These are phyloP conservation scores for Fennellomyces sp. DNA, from an alignment of 371 early-diverging fungal genomes.

Conservation along the genomic window DNA sequence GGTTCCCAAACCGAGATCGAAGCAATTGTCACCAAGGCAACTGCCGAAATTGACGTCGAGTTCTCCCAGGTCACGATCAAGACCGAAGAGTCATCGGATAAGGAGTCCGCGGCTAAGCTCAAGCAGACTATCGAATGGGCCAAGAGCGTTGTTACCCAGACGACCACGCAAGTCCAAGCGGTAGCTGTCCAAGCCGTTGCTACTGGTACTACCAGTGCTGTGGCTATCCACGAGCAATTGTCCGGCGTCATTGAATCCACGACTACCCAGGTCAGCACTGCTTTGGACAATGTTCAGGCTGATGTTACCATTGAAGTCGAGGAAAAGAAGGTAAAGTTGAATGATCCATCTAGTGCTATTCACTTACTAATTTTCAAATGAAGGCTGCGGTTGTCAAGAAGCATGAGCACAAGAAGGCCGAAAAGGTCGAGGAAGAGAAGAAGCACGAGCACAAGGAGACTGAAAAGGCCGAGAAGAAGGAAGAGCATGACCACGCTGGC, in stretches of 20 bases:
- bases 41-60: slow-evolving; percentile 1
- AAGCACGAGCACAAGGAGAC: not conserved
- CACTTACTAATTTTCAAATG: not conserved
- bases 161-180: slow-evolving; percentile 8
- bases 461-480: not conserved
- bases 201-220: not conserved
- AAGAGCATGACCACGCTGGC: not conserved
- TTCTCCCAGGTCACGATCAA: not conserved
- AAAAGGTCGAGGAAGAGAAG: not conserved
- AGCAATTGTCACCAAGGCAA: slow-evolving; percentile 30
- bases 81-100: not conserved
- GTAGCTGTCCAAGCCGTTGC: slow-evolving; percentile 9
- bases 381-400: not conserved
- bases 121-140: slow-evolving; percentile 10
- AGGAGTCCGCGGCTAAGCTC: not conserved
- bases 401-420: too few species aligned
- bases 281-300: slow-evolving; percentile 10
- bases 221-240: slow-evolving; percentile 17
- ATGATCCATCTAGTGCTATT: not conserved
- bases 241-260: slow-evolving; percentile 24
- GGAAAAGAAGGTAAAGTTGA: not conserved
- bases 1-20: slow-evolving; percentile 36
- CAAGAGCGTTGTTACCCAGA: slow-evolving; percentile 8
- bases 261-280: slow-evolving; percentile 25
- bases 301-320: slow-evolving; percentile 3